Evolutionary conservation across 2,329 filamentous ascomycete species (phyloP).

Genomic region (Diaporthe longicolla): DNA sequence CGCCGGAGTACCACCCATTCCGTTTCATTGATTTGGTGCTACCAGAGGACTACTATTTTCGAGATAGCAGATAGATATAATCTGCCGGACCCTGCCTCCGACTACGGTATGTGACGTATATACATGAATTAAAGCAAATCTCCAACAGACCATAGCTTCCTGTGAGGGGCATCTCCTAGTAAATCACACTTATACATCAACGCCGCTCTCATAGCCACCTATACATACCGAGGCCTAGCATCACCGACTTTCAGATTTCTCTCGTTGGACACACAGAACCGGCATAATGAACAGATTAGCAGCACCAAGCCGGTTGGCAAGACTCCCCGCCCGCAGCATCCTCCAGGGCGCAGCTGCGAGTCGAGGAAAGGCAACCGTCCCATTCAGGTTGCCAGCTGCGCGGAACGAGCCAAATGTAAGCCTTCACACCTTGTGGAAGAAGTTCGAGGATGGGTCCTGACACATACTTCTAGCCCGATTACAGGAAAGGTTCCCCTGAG

Average conservation of each 20-base stretch:
- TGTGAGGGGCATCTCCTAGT: not conserved
- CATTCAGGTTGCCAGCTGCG: conserved; percentile 51
- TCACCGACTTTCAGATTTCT: not conserved
- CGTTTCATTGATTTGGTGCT: not conserved
- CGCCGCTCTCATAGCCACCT: not conserved
- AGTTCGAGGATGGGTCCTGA: not conserved
- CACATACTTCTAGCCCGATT: conserved; percentile 46
- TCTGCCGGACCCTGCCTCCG: conserved; percentile 25
- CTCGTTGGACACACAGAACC: not conserved
- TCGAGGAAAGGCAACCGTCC: conserved; percentile 46
- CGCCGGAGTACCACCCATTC: not conserved
- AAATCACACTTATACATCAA: not conserved
- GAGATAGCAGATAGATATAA: conserved; percentile 3
- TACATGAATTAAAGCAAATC: not conserved
- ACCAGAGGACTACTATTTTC: not conserved
- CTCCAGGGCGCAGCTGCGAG: conserved; percentile 15
- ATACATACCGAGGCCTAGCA: not conserved
- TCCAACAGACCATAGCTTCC: not conserved
- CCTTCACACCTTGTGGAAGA: not conserved
- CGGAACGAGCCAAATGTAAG: conserved; percentile 53
- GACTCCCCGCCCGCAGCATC: conserved; percentile 7
- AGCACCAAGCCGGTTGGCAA: conserved; percentile 22
- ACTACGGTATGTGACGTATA: conserved; percentile 16
- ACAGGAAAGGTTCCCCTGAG: conserved; percentile 51
- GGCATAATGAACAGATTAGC: conserved; percentile 18